Evolutionary conservation across 1,284 basidiomycete species (phyloP).

Genomic region (Melampsora americana): DNA sequence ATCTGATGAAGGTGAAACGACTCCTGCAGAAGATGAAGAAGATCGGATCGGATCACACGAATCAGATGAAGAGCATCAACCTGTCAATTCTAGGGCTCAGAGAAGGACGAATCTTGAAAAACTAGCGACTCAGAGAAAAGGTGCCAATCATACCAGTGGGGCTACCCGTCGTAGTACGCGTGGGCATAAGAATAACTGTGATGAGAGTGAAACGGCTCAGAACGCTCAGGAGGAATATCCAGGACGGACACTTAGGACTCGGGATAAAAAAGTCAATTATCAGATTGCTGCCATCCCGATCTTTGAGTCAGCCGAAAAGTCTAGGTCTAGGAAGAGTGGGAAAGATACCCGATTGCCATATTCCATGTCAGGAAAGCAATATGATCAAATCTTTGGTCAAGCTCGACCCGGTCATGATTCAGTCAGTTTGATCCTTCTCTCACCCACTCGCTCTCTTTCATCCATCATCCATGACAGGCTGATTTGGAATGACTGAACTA

Average conservation of each 20-base stretch:
- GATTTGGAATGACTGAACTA: constrained; percentile 55
- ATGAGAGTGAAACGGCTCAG: constrained; percentile 8
- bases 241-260: constrained; percentile 33
- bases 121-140: constrained; percentile 17
- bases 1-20: background rate
- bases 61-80: constrained; percentile 7
- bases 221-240: constrained; percentile 36
- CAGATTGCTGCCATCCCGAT: constrained; percentile 51
- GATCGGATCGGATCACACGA: background rate
- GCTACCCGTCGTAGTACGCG: constrained; percentile 29
- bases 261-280: constrained; percentile 52
- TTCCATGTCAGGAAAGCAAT: constrained; percentile 70
- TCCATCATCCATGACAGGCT: constrained; percentile 62
- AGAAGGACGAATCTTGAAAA: constrained; percentile 19
- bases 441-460: constrained; percentile 22
- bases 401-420: constrained; percentile 64
- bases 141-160: constrained; percentile 37
- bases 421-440: constrained; percentile 55
- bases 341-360: constrained; percentile 63
- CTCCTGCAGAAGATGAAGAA: constrained; percentile 29
- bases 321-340: constrained; percentile 44
- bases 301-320: constrained; percentile 52
- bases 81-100: constrained; percentile 10
- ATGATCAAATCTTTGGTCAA: constrained; percentile 71
- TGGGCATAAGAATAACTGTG: background rate